phyloP scores from a whole-genome alignment of 2,329 filamentous ascomycete species.

The Claviceps maximensis region DNA sequence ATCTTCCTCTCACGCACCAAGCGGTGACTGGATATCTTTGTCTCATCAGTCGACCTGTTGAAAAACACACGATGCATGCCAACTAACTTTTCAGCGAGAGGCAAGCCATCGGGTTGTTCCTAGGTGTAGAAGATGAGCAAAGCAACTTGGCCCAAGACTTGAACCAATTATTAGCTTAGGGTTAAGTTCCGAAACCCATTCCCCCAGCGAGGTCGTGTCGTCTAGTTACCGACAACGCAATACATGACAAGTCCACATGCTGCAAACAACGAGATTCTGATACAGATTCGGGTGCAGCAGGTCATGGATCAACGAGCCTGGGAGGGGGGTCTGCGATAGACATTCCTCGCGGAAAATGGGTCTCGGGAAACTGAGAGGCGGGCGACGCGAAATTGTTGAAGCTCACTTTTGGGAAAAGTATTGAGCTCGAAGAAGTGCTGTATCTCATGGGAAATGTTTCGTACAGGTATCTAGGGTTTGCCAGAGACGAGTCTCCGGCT shows the following conservation, averaged over 20 bases:
- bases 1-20: conserved; percentile 41
- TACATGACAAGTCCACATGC: conserved; percentile 30
- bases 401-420: background rate
- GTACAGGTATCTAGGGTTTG: background rate
- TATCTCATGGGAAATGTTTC: conserved; percentile 10
- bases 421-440: conserved; percentile 31
- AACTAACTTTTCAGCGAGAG: conserved; percentile 39
- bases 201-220: conserved; percentile 34
- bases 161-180: conserved; percentile 69
- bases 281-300: conserved; percentile 51
- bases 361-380: conserved; percentile 68
- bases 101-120: conserved; percentile 17
- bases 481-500: background rate
- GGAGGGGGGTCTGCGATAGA: conserved; percentile 33
- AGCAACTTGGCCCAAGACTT: conserved; percentile 64
- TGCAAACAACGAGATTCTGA: conserved; percentile 35
- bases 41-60: conserved; percentile 32
- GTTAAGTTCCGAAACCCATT: conserved; percentile 85
- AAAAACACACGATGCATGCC: conserved; percentile 17
- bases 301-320: conserved; percentile 26
- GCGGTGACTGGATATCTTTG: conserved; percentile 44
- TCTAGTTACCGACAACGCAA: conserved; percentile 23
- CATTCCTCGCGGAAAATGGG: conserved; percentile 58
- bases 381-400: conserved; percentile 47
- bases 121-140: conserved; percentile 51